These are phyloP conservation scores for Mycena capillaripes DNA, from an alignment of 768 basidiomycete species.

Conservation along the genomic window DNA sequence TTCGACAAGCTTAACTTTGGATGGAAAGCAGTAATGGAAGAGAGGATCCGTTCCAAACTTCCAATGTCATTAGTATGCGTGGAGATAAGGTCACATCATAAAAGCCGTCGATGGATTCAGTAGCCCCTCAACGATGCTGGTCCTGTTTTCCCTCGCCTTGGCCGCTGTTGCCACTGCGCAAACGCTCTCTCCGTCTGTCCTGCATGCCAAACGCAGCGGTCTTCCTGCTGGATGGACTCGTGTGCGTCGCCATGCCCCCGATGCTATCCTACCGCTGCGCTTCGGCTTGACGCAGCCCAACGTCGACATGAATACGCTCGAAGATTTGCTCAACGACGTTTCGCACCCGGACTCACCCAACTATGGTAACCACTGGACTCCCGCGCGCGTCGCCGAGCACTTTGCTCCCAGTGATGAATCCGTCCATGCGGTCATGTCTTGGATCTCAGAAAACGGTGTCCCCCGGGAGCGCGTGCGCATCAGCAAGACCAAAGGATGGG, in stretches of 20 bases:
- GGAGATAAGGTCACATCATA: no score
- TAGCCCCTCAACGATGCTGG: no score
- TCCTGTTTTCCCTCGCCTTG: constrained; percentile 16
- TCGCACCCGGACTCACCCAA: constrained; percentile 65
- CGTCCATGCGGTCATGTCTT: constrained; percentile 55
- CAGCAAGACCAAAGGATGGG: constrained; percentile 54
- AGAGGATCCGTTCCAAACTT: no score
- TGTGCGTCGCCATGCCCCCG: constrained; percentile 50
- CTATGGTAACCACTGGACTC: constrained; percentile 65
- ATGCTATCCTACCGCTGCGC: constrained; percentile 58
- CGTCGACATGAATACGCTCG: constrained; percentile 53
- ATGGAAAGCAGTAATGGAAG: no score
- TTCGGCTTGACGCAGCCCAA: constrained; percentile 64
- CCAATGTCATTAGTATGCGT: no score
- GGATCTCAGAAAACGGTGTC: constrained; percentile 61
- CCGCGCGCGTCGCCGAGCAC: constrained; percentile 56
- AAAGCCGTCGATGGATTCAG: no score
- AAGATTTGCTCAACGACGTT: constrained; percentile 61
- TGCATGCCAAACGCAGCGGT: constrained; percentile 54
- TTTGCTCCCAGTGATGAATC: constrained; percentile 62
- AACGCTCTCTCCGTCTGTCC: constrained; percentile 53
- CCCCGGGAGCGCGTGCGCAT: constrained; percentile 52
- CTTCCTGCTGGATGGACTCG: constrained; percentile 59
- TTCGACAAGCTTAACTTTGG: no score
- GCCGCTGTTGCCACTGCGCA: constrained; percentile 21